Evolutionary conservation across 2,329 filamentous ascomycete species (phyloP).

Genomic region (Diaporthe caulivora): DNA sequence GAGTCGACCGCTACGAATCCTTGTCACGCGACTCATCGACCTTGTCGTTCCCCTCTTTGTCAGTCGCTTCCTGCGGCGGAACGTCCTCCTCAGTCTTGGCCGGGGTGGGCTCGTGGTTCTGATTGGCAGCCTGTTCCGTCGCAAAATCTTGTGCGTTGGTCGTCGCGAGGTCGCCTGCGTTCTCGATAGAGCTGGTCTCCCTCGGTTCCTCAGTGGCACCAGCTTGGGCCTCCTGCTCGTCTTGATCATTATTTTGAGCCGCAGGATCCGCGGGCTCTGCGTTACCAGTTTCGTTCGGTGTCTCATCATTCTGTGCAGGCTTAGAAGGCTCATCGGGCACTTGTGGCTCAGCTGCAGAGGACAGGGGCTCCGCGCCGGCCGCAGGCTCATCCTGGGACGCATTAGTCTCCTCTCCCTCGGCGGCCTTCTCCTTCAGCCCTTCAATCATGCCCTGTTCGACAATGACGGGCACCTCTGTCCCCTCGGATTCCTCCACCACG

Average conservation of each 20-base stretch:
- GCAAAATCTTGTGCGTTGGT: slow-evolving; percentile 35
- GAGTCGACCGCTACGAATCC: slow-evolving; percentile 5
- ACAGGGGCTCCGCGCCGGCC: not conserved
- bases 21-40: slow-evolving; percentile 38
- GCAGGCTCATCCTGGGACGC: slow-evolving; percentile 23
- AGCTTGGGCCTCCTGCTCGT: slow-evolving; percentile 17
- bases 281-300: slow-evolving; percentile 23
- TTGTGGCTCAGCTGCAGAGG: not conserved
- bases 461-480: slow-evolving; percentile 53
- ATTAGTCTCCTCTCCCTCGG: slow-evolving; percentile 30
- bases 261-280: slow-evolving; percentile 10
- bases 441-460: slow-evolving; percentile 50
- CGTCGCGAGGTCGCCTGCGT: slow-evolving; percentile 39
- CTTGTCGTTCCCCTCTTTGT: slow-evolving; percentile 36
- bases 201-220: slow-evolving; percentile 8
- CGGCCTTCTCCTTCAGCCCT: slow-evolving; percentile 44
- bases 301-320: slow-evolving; percentile 42
- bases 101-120: slow-evolving; percentile 39
- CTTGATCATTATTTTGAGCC: not conserved
- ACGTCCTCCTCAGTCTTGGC: slow-evolving; percentile 1
- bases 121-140: slow-evolving; percentile 36
- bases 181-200: slow-evolving; percentile 30
- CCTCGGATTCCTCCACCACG: slow-evolving; percentile 60
- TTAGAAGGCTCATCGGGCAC: not conserved
- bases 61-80: slow-evolving; percentile 16